Evolutionary conservation across 2,329 filamentous ascomycete genomes (phyloP), one percentile per base, ranked within the genome.

Genomic region (Beauveria scarabaeidicola): DNA sequence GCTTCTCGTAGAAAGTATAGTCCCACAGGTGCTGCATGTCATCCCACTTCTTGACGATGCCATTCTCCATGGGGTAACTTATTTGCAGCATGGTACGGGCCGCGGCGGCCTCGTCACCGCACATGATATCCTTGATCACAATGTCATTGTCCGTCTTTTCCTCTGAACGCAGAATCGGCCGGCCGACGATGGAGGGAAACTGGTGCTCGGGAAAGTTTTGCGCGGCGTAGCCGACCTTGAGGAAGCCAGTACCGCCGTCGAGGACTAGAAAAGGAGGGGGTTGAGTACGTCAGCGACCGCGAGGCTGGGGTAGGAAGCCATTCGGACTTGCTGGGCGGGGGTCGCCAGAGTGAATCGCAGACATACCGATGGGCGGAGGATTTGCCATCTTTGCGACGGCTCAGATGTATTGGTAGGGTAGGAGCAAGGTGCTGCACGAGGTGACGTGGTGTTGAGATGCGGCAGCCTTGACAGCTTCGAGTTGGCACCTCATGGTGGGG

Each of bases 1-100:
- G 90, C 84, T 97, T 97, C 74, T 99, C 93, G 75, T 84, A 88
- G 75, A 99, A 99, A 25, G 94, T 99, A 75, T 95, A 97, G 78
- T 99, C 93, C 94, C 94, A 99, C 59, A 99, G 86, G 72, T 97
- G 93, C 79, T 96, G 90, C 94, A 99, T 99, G 75, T 99, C 94
- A 68, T 99, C 94, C 94, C 94, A 99, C 72, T 91, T 92, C 84
- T 97, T 97, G 66, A 99, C 91, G 69, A 99, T 97, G 69, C 94
- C 94, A 74, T 99, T 99, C 76, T 99, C 94, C 94, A 99, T 99
- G 67, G 94, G 94, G 74, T 99, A 99, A 75, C 89, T 96, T 72
- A 99, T 95, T 76, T 99, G 94, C 63, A 99, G 86, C 91, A 97
- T 96, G 63, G 90, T 96, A 70, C 94, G 87, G 66, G 94, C 93